Evolutionary conservation across 352 stramenopile species (phyloP), one percentile per base, ranked within the genome.

Genomic region (Salisapilia sapeloensis): DNA sequence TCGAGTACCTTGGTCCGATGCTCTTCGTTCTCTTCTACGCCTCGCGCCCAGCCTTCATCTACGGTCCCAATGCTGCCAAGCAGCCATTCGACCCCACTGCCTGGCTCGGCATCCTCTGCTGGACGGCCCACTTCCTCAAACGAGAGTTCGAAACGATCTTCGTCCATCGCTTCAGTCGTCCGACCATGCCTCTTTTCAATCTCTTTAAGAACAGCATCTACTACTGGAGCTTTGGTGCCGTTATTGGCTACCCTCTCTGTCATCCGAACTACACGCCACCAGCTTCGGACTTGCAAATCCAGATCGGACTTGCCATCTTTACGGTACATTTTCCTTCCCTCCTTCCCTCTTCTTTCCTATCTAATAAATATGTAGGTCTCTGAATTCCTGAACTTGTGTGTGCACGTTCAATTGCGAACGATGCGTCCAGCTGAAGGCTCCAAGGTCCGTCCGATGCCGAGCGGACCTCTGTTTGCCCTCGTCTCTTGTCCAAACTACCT

Each of bases 401-500:
- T 82, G 33, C 80, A 94, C 52, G 55, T 92, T 26, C 70, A 90
- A 53, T 53, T 94, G 38, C 63, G 69, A 39, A 77, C 66, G 40
- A 46, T 91, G 56, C 67, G 76, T 8, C 64, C 69, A 4, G 60
- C 60, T 1, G 75, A 91, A 42, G 74, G 74, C 24, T 83, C 60
- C 17, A 69, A 83, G 44, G 49, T 64, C 22, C 65, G 71, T 13
- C 69, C 66, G 15, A 61, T 83, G 15, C 76, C 69, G 12, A 77
- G 60, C 40, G 70, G 64, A 2, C 58, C 51, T 32, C 62, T 91
- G 17, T 93, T 94, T 38, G 45, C 53, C n/a, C 50, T 87, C 24
- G 70, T 92, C 11, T 86, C 75, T 42, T 93, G 75, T 56, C 80
- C 80, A 20, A 94, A 94, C 54, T 94, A 94, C 56, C 85, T 66